Evolutionary conservation across 2,329 filamentous ascomycete species (phyloP).

Genomic region (Xylaria hypoxylon): DNA sequence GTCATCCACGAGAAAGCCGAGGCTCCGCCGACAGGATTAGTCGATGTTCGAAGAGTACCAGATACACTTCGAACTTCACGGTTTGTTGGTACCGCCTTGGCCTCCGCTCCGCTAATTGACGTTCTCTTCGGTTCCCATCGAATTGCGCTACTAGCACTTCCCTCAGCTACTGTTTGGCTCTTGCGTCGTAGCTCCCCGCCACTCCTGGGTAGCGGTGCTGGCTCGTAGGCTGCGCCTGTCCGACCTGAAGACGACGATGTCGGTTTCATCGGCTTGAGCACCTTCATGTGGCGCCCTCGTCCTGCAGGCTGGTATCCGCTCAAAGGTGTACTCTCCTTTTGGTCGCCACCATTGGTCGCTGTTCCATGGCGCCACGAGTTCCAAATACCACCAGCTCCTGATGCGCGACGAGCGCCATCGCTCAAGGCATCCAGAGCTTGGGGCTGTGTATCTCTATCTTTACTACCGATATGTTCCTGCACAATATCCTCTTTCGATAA

Average conservation of each 20-base stretch:
- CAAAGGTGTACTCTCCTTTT: slow-evolving; percentile 64
- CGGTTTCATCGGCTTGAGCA: slow-evolving; percentile 82
- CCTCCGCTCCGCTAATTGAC: slow-evolving; percentile 51
- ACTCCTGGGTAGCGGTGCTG: slow-evolving; percentile 58
- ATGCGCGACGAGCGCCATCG: slow-evolving; percentile 46
- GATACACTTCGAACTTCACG: slow-evolving; percentile 55
- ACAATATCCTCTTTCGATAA: slow-evolving; percentile 45
- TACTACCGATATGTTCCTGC: slow-evolving; percentile 45
- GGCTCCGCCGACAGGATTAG: slow-evolving; percentile 90
- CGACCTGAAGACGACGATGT: slow-evolving; percentile 63
- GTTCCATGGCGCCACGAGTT: slow-evolving; percentile 75
- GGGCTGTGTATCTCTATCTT: slow-evolving; percentile 48
- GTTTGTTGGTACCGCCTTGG: slow-evolving; percentile 53
- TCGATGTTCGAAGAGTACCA: slow-evolving; percentile 63
- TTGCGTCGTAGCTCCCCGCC: slow-evolving; percentile 65
- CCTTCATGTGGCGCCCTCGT: slow-evolving; percentile 83
- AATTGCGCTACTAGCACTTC: slow-evolving; percentile 50
- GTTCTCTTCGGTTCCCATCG: slow-evolving; percentile 68
- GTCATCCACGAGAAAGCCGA: slow-evolving; percentile 96
- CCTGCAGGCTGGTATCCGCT: slow-evolving; percentile 78
- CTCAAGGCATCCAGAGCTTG: slow-evolving; percentile 44
- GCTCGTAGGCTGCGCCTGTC: slow-evolving; percentile 65
- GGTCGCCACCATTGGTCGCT: slow-evolving; percentile 62
- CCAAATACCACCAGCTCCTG: slow-evolving; percentile 70
- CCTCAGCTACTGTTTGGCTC: slow-evolving; percentile 58